Evolutionary conservation across 306 rosid species (phyloP).

Genomic region (Rubus parviflorus): DNA sequence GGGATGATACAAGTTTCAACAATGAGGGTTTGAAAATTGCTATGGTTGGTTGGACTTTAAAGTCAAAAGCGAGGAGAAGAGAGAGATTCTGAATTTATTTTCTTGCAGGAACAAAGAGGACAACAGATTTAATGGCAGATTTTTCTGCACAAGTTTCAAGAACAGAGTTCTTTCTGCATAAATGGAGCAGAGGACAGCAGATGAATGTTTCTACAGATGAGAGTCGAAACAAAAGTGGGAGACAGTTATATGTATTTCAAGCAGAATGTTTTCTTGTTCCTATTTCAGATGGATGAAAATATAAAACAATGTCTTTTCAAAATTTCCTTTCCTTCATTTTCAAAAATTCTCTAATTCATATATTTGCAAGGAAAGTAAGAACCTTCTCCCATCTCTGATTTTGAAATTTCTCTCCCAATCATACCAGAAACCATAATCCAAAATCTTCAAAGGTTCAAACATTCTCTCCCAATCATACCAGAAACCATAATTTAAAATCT

Average conservation of each 20-base stretch:
- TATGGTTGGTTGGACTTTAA: constrained; percentile 23
- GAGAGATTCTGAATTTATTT: constrained; percentile 8
- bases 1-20: constrained; percentile 23
- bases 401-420: background rate
- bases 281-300: background rate
- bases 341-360: background rate
- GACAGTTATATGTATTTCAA: constrained; percentile 10
- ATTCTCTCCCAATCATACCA: too few relatives aligned
- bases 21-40: constrained; percentile 27
- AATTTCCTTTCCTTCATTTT: constrained; percentile 32
- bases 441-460: too few relatives aligned
- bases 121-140: constrained; percentile 26
- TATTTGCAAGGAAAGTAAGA: background rate
- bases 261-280: background rate
- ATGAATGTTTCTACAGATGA: constrained; percentile 29
- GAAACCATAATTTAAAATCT: too few relatives aligned
- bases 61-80: constrained; percentile 36
- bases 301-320: constrained; percentile 9
- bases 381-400: constrained; percentile 21
- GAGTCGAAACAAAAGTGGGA: constrained; percentile 36
- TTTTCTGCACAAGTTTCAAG: constrained; percentile 37
- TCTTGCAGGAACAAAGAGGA: constrained; percentile 17
- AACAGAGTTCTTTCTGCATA: constrained; percentile 27
- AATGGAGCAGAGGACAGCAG: constrained; percentile 40
- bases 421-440: too few relatives aligned